Conservation (phyloP, 2,329 filamentous ascomycete genomes). For the Dendryphion nanum region DNA sequence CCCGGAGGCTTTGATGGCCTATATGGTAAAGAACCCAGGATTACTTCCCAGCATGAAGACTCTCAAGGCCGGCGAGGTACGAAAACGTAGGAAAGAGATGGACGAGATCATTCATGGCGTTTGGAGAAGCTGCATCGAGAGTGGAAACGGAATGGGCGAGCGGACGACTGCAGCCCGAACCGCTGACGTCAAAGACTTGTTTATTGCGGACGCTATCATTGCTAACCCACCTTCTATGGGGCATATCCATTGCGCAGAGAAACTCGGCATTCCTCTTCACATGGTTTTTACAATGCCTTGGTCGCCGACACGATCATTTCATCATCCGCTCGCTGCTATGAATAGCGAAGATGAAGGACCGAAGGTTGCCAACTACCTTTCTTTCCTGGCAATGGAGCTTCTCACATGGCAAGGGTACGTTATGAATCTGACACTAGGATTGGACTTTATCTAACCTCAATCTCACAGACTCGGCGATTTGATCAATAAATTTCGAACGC, state of each 20-base stretch:
- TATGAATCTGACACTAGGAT: neutral
- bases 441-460: neutral
- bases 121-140: slow-evolving; percentile 36
- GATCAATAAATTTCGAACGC: slow-evolving; percentile 45
- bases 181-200: slow-evolving; percentile 35
- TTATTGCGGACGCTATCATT: slow-evolving; percentile 74
- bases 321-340: slow-evolving; percentile 53
- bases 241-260: slow-evolving; percentile 71
- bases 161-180: too few relatives aligned
- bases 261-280: slow-evolving; percentile 68
- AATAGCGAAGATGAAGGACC: slow-evolving; percentile 34
- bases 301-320: slow-evolving; percentile 45
- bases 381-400: slow-evolving; percentile 49
- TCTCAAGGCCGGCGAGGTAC: slow-evolving; percentile 30
- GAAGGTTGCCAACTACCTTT: slow-evolving; percentile 43
- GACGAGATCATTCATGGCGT: slow-evolving; percentile 30
- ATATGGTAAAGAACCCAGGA: slow-evolving; percentile 51
- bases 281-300: slow-evolving; percentile 79
- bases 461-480: slow-evolving; percentile 51
- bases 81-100: slow-evolving; percentile 32
- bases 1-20: slow-evolving; percentile 47
- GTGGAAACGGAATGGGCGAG: neutral
- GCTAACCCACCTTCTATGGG: slow-evolving; percentile 73
- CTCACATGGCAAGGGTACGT: slow-evolving; percentile 49
- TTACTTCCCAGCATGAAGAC: slow-evolving; percentile 31